Evolutionary conservation across 2,329 filamentous ascomycete species (phyloP).

Genomic region (Aspergillus pseudonomiae): DNA sequence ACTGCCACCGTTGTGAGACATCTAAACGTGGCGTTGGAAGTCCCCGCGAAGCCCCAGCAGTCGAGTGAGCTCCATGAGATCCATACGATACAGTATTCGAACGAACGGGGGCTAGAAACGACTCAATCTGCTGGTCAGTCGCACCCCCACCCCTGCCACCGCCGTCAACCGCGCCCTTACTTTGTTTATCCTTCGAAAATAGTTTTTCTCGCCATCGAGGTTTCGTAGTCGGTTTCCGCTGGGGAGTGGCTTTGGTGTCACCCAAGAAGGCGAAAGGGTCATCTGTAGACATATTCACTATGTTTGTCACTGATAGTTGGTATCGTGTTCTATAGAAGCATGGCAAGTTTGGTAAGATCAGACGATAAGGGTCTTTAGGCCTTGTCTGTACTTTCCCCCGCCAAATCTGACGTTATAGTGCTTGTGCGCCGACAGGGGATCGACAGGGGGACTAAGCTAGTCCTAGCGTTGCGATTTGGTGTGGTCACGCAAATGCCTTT

Average conservation of each 20-base stretch:
- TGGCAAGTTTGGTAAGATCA: constrained; percentile 28
- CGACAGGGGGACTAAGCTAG: constrained; percentile 22
- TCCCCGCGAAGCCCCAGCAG: constrained; percentile 31
- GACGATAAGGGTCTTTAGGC: constrained; percentile 17
- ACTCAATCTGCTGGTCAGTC: constrained; percentile 54
- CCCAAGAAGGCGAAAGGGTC: constrained; percentile 42
- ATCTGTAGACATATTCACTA: constrained; percentile 36
- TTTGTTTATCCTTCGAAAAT: constrained; percentile 47
- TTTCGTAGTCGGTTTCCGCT: constrained; percentile 38
- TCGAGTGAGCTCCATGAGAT: constrained; percentile 19
- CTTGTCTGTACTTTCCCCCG: constrained; percentile 19
- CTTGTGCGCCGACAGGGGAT: constrained; percentile 18
- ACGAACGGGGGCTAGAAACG: constrained; percentile 60
- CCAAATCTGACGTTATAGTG: constrained; percentile 8
- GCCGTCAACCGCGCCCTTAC: constrained; percentile 26
- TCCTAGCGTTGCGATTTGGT: constrained; percentile 2
- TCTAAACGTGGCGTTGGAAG: constrained; percentile 37
- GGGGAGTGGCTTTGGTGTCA: constrained; percentile 26
- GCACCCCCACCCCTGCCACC: constrained; percentile 27
- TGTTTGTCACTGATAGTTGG: constrained; percentile 8
- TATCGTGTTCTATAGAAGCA: constrained; percentile 32
- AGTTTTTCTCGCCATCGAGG: constrained; percentile 55
- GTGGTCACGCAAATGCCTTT: not conserved
- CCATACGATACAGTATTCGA: constrained; percentile 37
- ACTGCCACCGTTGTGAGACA: constrained; percentile 37